phyloP scores from a whole-genome alignment of 2,329 filamentous ascomycete species.

The Beauveria medogensis region DNA sequence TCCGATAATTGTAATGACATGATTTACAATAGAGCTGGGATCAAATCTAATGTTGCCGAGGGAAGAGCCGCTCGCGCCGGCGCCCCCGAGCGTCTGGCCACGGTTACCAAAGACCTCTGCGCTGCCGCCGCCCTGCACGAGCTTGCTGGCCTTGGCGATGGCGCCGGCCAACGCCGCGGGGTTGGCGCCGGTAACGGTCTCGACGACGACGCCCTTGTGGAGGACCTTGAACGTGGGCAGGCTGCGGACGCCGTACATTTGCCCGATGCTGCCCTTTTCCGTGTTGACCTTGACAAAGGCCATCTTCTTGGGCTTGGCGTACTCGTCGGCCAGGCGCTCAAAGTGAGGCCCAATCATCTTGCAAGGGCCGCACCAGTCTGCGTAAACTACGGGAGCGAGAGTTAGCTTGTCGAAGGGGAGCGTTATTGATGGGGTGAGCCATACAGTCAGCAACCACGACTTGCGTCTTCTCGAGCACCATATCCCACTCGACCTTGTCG shows the following conservation, averaged over 20 bases:
- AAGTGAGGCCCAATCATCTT: constrained; percentile 87
- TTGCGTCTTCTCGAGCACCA: constrained; percentile 9
- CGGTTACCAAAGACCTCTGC: constrained; percentile 43
- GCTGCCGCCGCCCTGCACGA: constrained; percentile 33
- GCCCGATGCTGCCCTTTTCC: constrained; percentile 67
- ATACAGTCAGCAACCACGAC: constrained; percentile 12
- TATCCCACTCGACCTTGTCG: constrained; percentile 9
- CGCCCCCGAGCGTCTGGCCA: constrained; percentile 50
- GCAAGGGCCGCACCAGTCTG: constrained; percentile 92
- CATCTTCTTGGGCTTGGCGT: constrained; percentile 73
- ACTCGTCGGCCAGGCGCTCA: constrained; percentile 70
- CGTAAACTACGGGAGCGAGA: constrained; percentile 59
- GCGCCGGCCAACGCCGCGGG: constrained; percentile 65
- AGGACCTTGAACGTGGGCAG: constrained; percentile 96
- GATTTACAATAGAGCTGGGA: constrained; percentile 38
- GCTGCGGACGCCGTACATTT: constrained; percentile 69
- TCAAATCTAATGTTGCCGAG: constrained; percentile 21
- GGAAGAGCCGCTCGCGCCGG: constrained; percentile 12
- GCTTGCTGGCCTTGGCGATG: constrained; percentile 60
- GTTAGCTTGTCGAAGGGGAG: constrained; percentile 18
- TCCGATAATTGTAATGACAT: constrained; percentile 47
- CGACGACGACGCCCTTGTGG: constrained; percentile 62
- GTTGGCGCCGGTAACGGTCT: constrained; percentile 77
- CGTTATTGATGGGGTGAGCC: not conserved
- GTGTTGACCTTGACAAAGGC: constrained; percentile 91